Evolutionary conservation across 306 rosid genomes (phyloP).

Genomic region (Castanea crenata): DNA sequence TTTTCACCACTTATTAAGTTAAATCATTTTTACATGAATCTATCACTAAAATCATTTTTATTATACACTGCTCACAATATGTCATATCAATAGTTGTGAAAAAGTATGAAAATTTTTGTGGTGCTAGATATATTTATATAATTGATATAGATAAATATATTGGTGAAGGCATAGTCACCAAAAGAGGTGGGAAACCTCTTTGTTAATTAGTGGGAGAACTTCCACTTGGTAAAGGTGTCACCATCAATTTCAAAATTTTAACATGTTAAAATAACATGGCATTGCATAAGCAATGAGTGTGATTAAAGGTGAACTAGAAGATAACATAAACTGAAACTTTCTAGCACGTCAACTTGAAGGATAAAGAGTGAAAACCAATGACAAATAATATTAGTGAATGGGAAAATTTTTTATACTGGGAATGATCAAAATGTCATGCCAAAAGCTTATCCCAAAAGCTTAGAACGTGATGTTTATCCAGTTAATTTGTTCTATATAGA

Average conservation of each 20-base stretch:
- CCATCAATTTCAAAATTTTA: not conserved
- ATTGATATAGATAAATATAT: not conserved
- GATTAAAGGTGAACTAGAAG: not conserved
- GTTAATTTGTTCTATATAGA: not conserved
- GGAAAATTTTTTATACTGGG: too few species aligned
- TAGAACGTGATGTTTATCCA: constrained; percentile 17
- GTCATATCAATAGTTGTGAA: too few species aligned
- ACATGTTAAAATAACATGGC: not conserved
- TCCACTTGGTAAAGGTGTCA: not conserved
- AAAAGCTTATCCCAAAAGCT: constrained; percentile 17
- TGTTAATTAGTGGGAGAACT: not conserved
- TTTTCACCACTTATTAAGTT: too few species aligned
- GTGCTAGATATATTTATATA: too few species aligned
- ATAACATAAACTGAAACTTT: not conserved
- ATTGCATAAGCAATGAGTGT: not conserved
- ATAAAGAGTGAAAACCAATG: not conserved
- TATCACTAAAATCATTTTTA: too few species aligned
- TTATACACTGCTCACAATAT: too few species aligned
- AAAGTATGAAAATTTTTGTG: too few species aligned
- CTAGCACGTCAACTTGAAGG: not conserved
- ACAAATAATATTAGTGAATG: too few species aligned
- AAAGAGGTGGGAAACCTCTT: too few species aligned
- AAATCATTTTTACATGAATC: too few species aligned
- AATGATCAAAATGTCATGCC: not conserved
- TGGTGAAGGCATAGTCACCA: not conserved